Evolutionary conservation across 2,329 filamentous ascomycete species (phyloP), one percentile per base, ranked within the genome.

Genomic region (Diaporthe destruens): DNA sequence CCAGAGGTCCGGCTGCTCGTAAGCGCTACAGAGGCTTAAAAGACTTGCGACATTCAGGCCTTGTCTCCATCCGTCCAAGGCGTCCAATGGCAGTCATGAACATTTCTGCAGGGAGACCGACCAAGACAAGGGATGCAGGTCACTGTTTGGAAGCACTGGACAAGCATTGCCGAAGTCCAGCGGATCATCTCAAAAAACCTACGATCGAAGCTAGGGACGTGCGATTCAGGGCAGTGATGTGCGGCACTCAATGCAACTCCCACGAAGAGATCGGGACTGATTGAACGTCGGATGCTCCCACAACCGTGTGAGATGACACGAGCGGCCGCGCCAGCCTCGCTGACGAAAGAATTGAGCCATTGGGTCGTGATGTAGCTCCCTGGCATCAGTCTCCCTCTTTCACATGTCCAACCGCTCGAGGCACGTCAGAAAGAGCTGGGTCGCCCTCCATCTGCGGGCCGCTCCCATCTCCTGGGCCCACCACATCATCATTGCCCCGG

Each of bases 61-160:
- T 65, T 23, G 59, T 71, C 68, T 32, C 56, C 44, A 23, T 44
- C n/a, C 11, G 23, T 23, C n/a, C 42, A 57, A 67, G 53, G 44
- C 70, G 23, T 42, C 68, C 53, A 73, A 67, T 67, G 25, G 42
- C 25, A 25, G 61, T n/a, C 36, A 25, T 44, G 61, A 47, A 63
- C 47, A 49, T 47, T 54, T 20, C 54, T 67, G 61, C 36, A 56
- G 47, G 61, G 56, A 55, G 23, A 51, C 55, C 29, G 54, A 42
- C 39, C 34, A 56, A 55, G 72, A 57, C 72, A 71, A 66, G 57
- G 44, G 65, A 71, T 73, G 68, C 72, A 71, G 20, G 53, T 56
- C 54, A 44, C 36, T 56, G 47, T 53, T 23, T 39, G 20, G 32
- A 61, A 61, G 44, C 44, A 53, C 32, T 53, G 32, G 61, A 51